phyloP scores from a whole-genome alignment of 1,139 yeast species.

The Blastobotrys elegans region DNA sequence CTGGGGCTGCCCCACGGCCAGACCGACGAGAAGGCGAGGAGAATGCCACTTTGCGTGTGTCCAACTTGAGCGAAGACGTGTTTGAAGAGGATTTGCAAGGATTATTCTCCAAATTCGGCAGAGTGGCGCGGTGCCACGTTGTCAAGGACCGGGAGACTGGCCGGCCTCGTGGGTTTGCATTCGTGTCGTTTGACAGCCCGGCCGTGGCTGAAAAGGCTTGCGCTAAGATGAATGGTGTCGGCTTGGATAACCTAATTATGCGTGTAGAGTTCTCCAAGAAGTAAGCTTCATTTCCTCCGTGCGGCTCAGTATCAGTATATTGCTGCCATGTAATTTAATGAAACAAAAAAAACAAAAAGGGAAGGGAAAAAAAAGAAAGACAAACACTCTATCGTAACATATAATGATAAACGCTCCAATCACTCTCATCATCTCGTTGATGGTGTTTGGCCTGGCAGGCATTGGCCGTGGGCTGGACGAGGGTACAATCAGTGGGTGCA shows the following conservation, averaged over 20 bases:
- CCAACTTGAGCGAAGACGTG: constrained; percentile 84
- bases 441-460: constrained; percentile 55
- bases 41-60: constrained; percentile 79
- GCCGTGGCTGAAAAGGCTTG: constrained; percentile 72
- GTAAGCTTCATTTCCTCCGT: constrained; percentile 6
- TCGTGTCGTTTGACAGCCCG: constrained; percentile 74
- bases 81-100: constrained; percentile 76
- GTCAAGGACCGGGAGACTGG: constrained; percentile 93
- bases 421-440: constrained; percentile 42
- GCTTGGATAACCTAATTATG: constrained; percentile 87
- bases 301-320: not conserved
- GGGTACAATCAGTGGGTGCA: constrained; percentile 47
- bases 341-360: not conserved
- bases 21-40: constrained; percentile 32
- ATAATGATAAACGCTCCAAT: not conserved
- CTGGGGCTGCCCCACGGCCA: constrained; percentile 38
- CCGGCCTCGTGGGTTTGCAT: constrained; percentile 95
- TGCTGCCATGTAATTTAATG: not conserved
- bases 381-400: too few species aligned
- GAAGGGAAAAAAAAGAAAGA: not conserved
- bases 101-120: constrained; percentile 64
- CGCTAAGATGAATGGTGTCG: constrained; percentile 79
- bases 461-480: constrained; percentile 61
- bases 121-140: constrained; percentile 71
- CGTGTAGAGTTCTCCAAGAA: constrained; percentile 37